Conservation (phyloP, 768 basidiomycete species). For the Guyanaporus albipodus region DNA sequence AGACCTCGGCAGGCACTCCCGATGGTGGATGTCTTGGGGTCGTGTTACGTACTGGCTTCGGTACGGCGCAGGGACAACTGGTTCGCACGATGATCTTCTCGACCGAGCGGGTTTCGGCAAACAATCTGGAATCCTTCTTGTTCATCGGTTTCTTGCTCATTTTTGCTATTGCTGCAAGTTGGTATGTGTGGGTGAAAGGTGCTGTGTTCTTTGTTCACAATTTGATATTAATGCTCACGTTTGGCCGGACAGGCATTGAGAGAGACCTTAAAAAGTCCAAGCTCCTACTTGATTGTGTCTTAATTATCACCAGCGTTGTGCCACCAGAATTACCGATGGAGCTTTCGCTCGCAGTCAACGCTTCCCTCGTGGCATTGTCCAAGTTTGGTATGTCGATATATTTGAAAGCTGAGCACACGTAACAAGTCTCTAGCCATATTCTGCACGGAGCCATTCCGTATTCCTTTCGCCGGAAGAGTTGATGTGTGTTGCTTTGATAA, state of each 20-base stretch:
- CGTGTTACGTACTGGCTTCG: constrained; percentile 94
- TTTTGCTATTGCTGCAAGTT: constrained; percentile 95
- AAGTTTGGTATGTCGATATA: constrained; percentile 68
- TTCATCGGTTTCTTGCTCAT: constrained; percentile 98
- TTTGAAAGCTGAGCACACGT: not conserved
- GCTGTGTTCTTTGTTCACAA: constrained; percentile 13
- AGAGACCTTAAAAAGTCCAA: constrained; percentile 92
- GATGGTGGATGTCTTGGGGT: constrained; percentile 91
- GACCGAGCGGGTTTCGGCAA: constrained; percentile 93
- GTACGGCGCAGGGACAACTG: constrained; percentile 94
- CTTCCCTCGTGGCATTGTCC: constrained; percentile 86
- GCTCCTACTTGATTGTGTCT: constrained; percentile 88
- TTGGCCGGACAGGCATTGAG: constrained; percentile 64
- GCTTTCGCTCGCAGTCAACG: constrained; percentile 92
- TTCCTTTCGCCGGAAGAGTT: constrained; percentile 91
- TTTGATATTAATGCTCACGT: constrained; percentile 4
- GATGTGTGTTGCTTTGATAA: constrained; percentile 99
- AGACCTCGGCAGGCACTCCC: constrained; percentile 59
- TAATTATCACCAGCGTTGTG: constrained; percentile 96
- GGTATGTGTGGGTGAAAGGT: constrained; percentile 99
- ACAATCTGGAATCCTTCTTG: constrained; percentile 91
- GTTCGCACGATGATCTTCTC: constrained; percentile 99
- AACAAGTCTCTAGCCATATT: constrained; percentile 70
- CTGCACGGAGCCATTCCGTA: constrained; percentile 98
- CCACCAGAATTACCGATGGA: constrained; percentile 99